Evolutionary conservation across 148 eudicot genomes (phyloP), one percentile per base, ranked within the genome.

Genomic region (Rhododendron mucronatum): DNA sequence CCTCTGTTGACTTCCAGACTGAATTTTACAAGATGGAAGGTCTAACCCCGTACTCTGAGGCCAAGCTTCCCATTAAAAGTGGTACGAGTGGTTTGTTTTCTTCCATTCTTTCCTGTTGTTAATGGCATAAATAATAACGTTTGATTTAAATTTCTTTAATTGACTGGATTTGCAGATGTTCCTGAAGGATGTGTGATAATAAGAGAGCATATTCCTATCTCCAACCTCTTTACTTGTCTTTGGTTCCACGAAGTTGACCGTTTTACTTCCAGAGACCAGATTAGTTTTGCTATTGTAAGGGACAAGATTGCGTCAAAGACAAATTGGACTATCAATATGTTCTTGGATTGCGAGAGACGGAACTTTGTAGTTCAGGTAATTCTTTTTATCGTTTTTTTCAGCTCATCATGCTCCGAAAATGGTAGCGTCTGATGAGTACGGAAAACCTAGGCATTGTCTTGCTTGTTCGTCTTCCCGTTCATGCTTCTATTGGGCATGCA

Each of bases 231-330:
- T 85, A 91, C 96, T 73, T 97, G 99, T 89, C 93, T 97, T 55
- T 97, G 99, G 99, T 97, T 94, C 90, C 89, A 97, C 82, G 99
- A 97, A 91, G 99, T 97, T 81, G 99, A 97, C 85, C 98, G 98
- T 65, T 97, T 97, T 86, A 97, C 99, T 73, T 91, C 99, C 59
- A 90, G 99, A 85, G 99, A 97, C 87, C 99, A 97, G 89, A 91
- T 97, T 83, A 95, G 99, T 90, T 97, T 95, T 84, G 91, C 98
- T 77, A 97, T 90, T 73, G 98, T 96, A 13, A 91, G 99, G 89
- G 98, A 97, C 90, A 97, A 94, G 88, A 94, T 97, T 81, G 87
- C 57, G 84, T 89, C 95, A 28, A 93, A 95, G 91, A 94, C 92
- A 44, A 92, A 97, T 87, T 97, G 96, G 96, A 94, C 93, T 47